These are phyloP conservation scores for Mrakia blollopis DNA, from an alignment of 768 basidiomycete genomes.

Conservation along the genomic window DNA sequence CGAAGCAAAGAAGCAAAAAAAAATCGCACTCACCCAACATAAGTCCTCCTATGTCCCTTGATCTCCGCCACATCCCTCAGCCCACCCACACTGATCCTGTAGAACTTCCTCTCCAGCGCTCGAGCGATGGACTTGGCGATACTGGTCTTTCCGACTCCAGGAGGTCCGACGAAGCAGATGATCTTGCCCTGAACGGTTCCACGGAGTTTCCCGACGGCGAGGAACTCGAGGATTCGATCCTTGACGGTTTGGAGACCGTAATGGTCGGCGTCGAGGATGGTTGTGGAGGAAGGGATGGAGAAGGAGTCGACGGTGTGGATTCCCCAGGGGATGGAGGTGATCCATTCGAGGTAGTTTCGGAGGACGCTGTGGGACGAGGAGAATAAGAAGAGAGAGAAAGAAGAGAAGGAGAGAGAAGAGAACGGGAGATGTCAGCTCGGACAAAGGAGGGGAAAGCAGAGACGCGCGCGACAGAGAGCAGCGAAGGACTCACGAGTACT, in stretches of 20 bases:
- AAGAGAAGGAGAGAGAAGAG: neutral
- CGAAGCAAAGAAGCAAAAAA: neutral
- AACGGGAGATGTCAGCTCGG: neutral
- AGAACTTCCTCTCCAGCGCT: conserved; percentile 85
- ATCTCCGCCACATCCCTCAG: conserved; percentile 98
- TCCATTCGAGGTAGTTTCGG: conserved; percentile 78
- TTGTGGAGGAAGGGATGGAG: conserved; percentile 71
- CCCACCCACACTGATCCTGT: conserved; percentile 94
- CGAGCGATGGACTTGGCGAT: conserved; percentile 61
- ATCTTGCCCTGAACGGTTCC: conserved; percentile 97
- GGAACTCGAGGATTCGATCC: conserved; percentile 88
- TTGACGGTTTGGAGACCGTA: conserved; percentile 90
- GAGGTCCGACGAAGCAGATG: conserved; percentile 90
- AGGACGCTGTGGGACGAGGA: conserved; percentile 54
- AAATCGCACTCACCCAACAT: conserved; percentile 64
- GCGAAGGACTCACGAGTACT: conserved; percentile 67
- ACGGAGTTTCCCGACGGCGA: conserved; percentile 88
- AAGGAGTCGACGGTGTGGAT: conserved; percentile 90
- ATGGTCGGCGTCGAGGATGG: conserved; percentile 88
- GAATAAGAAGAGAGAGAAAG: no score
- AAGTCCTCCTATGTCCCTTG: conserved; percentile 96
- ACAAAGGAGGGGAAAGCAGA: neutral
- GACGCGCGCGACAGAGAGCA: neutral
- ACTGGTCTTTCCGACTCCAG: conserved; percentile 63
- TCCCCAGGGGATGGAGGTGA: conserved; percentile 85